phyloP scores from a whole-genome alignment of 2,329 filamentous ascomycete species.

The Arthrobotrys sphaeroides region DNA sequence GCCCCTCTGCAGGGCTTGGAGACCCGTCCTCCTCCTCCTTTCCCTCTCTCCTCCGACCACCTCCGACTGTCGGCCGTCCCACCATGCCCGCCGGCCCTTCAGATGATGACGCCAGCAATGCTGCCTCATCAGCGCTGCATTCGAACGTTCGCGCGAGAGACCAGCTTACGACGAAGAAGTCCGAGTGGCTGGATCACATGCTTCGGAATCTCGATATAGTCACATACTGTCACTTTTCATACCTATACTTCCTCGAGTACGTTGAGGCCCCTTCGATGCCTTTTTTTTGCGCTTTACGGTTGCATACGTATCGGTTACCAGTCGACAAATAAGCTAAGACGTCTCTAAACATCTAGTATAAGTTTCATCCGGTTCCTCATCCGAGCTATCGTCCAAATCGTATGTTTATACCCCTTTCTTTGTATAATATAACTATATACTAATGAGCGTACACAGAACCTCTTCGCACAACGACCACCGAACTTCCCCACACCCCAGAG shows the following conservation, averaged over 20 bases:
- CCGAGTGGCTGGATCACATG: conserved; percentile 69
- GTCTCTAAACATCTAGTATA: conserved; percentile 64
- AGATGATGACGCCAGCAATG: conserved; percentile 32
- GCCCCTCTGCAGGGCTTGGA: conserved; percentile 53
- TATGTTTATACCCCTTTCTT: background rate
- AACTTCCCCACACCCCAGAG: conserved; percentile 73
- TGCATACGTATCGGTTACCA: too few species aligned
- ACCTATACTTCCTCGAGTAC: conserved; percentile 77
- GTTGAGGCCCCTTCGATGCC: conserved; percentile 56
- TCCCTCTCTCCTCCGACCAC: conserved; percentile 27
- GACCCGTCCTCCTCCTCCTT: conserved; percentile 51
- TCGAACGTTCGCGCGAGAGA: conserved; percentile 49
- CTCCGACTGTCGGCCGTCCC: conserved; percentile 28
- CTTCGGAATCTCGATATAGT: conserved; percentile 71
- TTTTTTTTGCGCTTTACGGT: too few species aligned
- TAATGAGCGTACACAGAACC: conserved; percentile 31
- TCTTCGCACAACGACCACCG: conserved; percentile 59
- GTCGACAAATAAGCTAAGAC: background rate
- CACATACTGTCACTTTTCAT: conserved; percentile 72
- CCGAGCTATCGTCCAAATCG: conserved; percentile 67
- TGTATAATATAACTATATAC: background rate
- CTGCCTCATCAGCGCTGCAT: conserved; percentile 35
- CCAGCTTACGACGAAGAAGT: conserved; percentile 65
- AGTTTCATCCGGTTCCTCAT: conserved; percentile 72
- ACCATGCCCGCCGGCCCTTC: conserved; percentile 36